Percentiles rank a stretch among this genome's conserved stretches.
These are phyloP conservation scores for Tricholoma sp. DNA, from an alignment of 768 basidiomycete genomes.

Conservation along the genomic window DNA sequence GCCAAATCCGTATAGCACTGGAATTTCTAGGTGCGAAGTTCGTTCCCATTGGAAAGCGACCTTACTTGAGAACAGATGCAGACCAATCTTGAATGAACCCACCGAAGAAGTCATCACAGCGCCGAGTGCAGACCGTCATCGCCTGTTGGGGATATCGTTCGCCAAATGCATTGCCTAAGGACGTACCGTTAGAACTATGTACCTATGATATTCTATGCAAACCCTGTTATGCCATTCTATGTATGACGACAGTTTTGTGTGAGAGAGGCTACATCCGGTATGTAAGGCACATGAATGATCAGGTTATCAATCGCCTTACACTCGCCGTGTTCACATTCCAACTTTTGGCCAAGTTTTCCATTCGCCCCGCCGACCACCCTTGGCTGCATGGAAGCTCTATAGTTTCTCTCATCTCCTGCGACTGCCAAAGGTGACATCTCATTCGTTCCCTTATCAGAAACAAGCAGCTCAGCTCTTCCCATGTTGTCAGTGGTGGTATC, in stretches of 20 bases:
- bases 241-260: too few species aligned
- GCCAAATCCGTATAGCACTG: background rate
- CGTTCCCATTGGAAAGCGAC: background rate
- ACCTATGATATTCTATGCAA: background rate
- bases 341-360: slow-evolving; percentile 4
- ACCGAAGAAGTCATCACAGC: slow-evolving; percentile 19
- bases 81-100: slow-evolving; percentile 15
- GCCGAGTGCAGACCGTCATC: slow-evolving; percentile 20
- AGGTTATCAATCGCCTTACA: background rate
- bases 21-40: background rate
- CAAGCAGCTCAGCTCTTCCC: slow-evolving; percentile 27
- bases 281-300: background rate
- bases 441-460: slow-evolving; percentile 15
- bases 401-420: slow-evolving; percentile 21
- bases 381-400: slow-evolving; percentile 40
- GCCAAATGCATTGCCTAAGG: slow-evolving; percentile 10
- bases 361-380: slow-evolving; percentile 7
- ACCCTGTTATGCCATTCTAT: background rate
- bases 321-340: background rate
- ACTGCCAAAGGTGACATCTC: slow-evolving; percentile 25
- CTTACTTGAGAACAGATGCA: slow-evolving; percentile 1
- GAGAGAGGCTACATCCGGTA: too few species aligned
- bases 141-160: slow-evolving; percentile 27
- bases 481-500: slow-evolving; percentile 14
- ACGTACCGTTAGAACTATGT: too few species aligned